A percentile compares a stretch with the other conserved stretches of the same genome.
These are phyloP conservation scores for Garcia nutans DNA, from an alignment of 345 rosid species.

Conservation along the genomic window DNA sequence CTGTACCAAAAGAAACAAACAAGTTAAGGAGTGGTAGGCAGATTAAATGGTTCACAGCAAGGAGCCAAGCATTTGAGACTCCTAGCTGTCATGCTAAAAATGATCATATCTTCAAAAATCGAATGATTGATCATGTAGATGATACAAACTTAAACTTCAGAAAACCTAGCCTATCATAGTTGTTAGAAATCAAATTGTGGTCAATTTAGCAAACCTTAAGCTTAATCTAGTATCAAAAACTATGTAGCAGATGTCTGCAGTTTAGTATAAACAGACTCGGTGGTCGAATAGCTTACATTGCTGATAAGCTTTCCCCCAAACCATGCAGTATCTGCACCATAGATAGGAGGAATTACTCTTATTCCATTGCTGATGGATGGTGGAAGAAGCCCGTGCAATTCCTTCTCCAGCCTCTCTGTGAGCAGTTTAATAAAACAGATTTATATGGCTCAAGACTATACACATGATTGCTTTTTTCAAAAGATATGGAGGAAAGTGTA, in stretches of 20 bases:
- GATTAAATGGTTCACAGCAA: background rate
- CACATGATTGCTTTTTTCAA: background rate
- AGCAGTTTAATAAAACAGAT: conserved; percentile 10
- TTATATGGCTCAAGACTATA: background rate
- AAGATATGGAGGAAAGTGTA: background rate
- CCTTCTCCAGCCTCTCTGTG: conserved; percentile 82
- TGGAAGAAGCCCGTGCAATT: conserved; percentile 57
- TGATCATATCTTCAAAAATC: background rate
- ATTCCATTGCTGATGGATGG: conserved; percentile 55
- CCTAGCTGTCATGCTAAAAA: background rate
- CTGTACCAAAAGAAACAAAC: conserved; percentile 36
- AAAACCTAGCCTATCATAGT: background rate
- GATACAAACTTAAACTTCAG: background rate
- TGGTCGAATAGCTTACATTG: conserved; percentile 55
- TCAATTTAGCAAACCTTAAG: background rate
- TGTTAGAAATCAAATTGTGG: background rate
- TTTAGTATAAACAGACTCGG: background rate
- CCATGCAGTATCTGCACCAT: conserved; percentile 81
- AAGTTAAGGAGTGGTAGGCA: background rate
- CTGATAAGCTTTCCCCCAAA: conserved; percentile 80
- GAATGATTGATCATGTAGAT: background rate
- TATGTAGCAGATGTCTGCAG: background rate
- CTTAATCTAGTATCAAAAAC: no score
- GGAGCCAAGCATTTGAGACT: background rate
- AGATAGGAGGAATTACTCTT: conserved; percentile 68